These are phyloP conservation scores for Drechslera avenae DNA, from an alignment of 2,329 filamentous ascomycete genomes.

Conservation along the genomic window DNA sequence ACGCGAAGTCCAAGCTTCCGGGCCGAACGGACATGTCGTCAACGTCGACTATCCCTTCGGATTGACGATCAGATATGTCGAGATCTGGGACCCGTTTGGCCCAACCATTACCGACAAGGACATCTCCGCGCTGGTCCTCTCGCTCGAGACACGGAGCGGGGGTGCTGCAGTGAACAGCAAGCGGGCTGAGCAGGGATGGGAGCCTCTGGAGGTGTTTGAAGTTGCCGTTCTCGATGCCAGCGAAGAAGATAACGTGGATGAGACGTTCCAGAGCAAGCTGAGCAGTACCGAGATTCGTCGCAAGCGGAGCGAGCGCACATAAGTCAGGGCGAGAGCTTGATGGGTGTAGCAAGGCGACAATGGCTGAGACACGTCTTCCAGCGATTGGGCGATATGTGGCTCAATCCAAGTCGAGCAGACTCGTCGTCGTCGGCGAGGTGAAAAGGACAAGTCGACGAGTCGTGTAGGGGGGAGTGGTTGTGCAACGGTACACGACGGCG, in stretches of 20 bases:
- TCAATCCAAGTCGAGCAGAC: conserved; percentile 8
- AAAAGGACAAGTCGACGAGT: conserved; percentile 19
- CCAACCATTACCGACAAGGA: conserved; percentile 83
- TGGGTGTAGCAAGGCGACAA: background rate
- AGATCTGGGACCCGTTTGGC: conserved; percentile 86
- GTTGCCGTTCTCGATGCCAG: conserved; percentile 83
- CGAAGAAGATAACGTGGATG: conserved; percentile 55
- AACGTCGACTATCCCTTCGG: conserved; percentile 64
- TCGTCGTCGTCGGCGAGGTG: conserved; percentile 6
- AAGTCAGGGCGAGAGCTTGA: conserved; percentile 15
- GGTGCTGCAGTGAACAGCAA: conserved; percentile 87
- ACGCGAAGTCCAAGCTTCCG: conserved; percentile 54
- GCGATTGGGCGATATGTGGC: conserved; percentile 19
- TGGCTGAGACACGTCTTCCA: conserved; percentile 11
- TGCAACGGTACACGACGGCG: conserved; percentile 30
- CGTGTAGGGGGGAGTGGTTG: conserved; percentile 27
- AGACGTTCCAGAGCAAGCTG: conserved; percentile 80
- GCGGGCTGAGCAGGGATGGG: conserved; percentile 76
- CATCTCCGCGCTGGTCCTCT: conserved; percentile 83
- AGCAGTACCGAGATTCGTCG: conserved; percentile 84
- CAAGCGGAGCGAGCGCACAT: conserved; percentile 39
- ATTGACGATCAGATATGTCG: conserved; percentile 75
- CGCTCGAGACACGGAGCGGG: conserved; percentile 82
- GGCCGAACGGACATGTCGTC: conserved; percentile 59
- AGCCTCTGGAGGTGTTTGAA: conserved; percentile 77